phyloP scores from a whole-genome alignment of 352 stramenopile species.

The Pythium volutum region DNA sequence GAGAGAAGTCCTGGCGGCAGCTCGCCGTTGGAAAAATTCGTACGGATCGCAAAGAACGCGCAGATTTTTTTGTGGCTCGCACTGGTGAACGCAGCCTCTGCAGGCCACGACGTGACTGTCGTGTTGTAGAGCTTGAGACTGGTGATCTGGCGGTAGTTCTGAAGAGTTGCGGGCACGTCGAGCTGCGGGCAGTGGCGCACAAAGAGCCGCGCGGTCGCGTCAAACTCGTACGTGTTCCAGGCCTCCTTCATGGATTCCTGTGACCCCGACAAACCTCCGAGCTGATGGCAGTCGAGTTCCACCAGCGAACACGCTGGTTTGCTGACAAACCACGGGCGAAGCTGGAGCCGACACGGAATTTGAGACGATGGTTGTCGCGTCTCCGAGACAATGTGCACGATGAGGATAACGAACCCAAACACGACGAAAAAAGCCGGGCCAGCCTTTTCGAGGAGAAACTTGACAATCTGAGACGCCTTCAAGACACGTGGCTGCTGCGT shows the following conservation, averaged over 20 bases:
- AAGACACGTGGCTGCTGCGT: no score
- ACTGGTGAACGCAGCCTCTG: background rate
- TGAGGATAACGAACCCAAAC: background rate
- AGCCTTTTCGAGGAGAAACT: no score
- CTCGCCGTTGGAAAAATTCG: background rate
- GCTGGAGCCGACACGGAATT: background rate
- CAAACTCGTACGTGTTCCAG: background rate
- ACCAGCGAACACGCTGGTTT: slow-evolving; percentile 5
- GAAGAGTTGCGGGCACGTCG: no score
- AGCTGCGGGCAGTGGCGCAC: no score
- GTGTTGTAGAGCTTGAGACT: slow-evolving; percentile 17
- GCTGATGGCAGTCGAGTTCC: background rate
- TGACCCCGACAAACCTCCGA: background rate
- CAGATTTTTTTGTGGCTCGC: background rate
- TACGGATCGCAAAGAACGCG: slow-evolving; percentile 2
- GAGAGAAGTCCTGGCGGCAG: background rate
- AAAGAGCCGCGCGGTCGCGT: no score
- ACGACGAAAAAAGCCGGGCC: background rate
- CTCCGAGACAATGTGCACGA: background rate
- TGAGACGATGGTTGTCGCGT: no score
- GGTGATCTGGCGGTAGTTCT: background rate
- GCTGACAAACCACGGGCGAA: background rate
- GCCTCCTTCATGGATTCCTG: background rate
- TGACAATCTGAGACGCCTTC: no score
- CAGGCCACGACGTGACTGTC: slow-evolving; percentile 5